Evolutionary conservation across 2,329 filamentous ascomycete genomes (phyloP), one percentile per base, ranked within the genome.

Genomic region (Fusarium sp.): DNA sequence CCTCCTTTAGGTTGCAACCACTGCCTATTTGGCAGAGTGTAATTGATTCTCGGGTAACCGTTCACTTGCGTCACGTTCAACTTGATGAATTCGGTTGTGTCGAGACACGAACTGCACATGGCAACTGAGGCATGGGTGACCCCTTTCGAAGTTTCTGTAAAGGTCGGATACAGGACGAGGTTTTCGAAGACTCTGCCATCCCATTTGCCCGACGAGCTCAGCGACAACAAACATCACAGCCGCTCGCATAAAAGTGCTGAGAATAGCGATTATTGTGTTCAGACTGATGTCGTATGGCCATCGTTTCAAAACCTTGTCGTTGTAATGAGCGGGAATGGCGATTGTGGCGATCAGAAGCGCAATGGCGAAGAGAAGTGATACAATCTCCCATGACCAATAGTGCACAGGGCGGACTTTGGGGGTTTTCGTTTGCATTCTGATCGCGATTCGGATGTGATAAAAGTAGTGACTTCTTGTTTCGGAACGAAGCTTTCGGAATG

Each of bases 281-380:
- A 62, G 57, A 1, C 25, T 62, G n/a, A 62, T 62, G 3, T 62
- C 57, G 41, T 62, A 62, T 2, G 57, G 60, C 60, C 57, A 62
- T 46, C n/a, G 25, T 3, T n/a, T 27, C 16, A 41, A n/a, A 9
- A 62, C 60, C 46, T 32, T 32, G 3, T 62, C 24, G 4, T 62
- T 55, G 16, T 62, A 41, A 13, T 41, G 30, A 5, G 60, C 60
- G 0, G 60, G 60, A 0, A 41, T 27, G 1, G 41, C 57, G 1
- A 62, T 62, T 6, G 27, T 62, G 7, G 60, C 60, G 14, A 62
- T 32, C 14, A 62, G 1, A 7, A 62, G 8, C 2, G 25, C 46
- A 3, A 62, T 3, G n/a, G 57, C 60, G 7, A 62, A 41, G 4
- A 62, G 3, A 2, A 62, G 10, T 1, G 60, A 62, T 4, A 20